Conservation (phyloP, 2,329 filamentous ascomycete genomes). For the Cladosporium oxysporum region DNA sequence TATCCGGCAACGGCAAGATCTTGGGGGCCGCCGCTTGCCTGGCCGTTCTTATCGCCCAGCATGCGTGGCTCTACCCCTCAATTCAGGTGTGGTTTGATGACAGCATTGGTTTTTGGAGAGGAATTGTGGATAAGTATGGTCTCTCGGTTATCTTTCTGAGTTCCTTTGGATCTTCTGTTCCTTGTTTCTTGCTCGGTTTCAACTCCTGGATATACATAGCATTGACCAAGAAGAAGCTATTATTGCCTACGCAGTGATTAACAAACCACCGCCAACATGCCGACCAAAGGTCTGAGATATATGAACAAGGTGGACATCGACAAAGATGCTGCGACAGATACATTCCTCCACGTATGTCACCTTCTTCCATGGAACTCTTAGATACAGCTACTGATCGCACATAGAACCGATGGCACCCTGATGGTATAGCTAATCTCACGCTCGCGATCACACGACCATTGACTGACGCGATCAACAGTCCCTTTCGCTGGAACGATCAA, state of each 20-base stretch:
- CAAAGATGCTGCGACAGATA: constrained; percentile 69
- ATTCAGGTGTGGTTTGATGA: constrained; percentile 5
- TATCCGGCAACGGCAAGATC: not conserved
- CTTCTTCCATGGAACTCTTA: too few relatives aligned
- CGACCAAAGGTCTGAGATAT: constrained; percentile 63
- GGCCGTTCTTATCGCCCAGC: constrained; percentile 4
- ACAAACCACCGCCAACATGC: constrained; percentile 41
- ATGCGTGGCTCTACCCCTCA: constrained; percentile 17
- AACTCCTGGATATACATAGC: not conserved
- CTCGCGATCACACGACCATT: not conserved
- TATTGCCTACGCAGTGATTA: not conserved
- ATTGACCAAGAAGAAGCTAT: not conserved
- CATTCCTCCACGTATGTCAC: constrained; percentile 39
- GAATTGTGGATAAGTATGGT: constrained; percentile 9
- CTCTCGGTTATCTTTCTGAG: not conserved
- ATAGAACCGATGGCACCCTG: constrained; percentile 91
- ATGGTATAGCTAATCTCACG: constrained; percentile 59
- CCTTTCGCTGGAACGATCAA: constrained; percentile 72
- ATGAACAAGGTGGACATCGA: constrained; percentile 73
- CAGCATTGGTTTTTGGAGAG: constrained; percentile 5
- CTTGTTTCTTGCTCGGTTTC: not conserved
- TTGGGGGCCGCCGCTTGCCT: not conserved
- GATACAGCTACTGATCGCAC: constrained; percentile 18
- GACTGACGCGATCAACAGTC: constrained; percentile 53
- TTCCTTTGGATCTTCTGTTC: not conserved